Evolutionary conservation across 2,329 filamentous ascomycete genomes (phyloP).

Genomic region (Hawksworthiomyces lignivorus): DNA sequence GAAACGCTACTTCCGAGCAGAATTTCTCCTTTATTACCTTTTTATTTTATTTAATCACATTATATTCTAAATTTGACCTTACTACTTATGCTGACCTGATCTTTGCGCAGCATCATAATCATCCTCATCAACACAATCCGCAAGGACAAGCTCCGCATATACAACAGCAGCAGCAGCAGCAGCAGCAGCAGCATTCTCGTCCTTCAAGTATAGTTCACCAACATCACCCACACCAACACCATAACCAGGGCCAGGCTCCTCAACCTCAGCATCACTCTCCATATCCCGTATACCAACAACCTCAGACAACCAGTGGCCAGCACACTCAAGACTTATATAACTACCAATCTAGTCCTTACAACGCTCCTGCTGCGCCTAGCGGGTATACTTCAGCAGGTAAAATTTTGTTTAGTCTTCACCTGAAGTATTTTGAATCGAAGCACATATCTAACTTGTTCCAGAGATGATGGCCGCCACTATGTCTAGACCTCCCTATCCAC

Average conservation of each 20-base stretch:
- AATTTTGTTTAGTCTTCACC: not conserved
- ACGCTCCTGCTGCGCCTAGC: conserved; percentile 70
- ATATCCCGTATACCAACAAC: conserved; percentile 64
- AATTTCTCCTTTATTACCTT: too few relatives aligned
- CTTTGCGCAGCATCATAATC: conserved; percentile 68
- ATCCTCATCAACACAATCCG: conserved; percentile 60
- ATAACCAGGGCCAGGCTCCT: conserved; percentile 30
- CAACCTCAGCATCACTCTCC: conserved; percentile 55
- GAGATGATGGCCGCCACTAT: conserved; percentile 62
- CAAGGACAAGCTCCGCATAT: conserved; percentile 54
- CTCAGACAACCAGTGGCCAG: conserved; percentile 54
- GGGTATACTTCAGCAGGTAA: conserved; percentile 82
- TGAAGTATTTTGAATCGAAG: too few relatives aligned
- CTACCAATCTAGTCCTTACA: conserved; percentile 74
- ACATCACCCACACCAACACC: conserved; percentile 55
- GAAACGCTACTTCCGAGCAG: not conserved
- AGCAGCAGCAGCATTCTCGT: conserved; percentile 57
- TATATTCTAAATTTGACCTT: too few relatives aligned
- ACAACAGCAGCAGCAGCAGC: conserved; percentile 51
- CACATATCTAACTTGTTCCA: too few relatives aligned
- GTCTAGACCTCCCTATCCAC: conserved; percentile 77
- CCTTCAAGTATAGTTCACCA: conserved; percentile 66
- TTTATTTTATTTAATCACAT: too few relatives aligned
- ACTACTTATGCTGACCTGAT: conserved; percentile 23
- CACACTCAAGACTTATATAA: conserved; percentile 66